phyloP scores from a whole-genome alignment of 129 eudicot species.

The Erigeron canadensis region DNA sequence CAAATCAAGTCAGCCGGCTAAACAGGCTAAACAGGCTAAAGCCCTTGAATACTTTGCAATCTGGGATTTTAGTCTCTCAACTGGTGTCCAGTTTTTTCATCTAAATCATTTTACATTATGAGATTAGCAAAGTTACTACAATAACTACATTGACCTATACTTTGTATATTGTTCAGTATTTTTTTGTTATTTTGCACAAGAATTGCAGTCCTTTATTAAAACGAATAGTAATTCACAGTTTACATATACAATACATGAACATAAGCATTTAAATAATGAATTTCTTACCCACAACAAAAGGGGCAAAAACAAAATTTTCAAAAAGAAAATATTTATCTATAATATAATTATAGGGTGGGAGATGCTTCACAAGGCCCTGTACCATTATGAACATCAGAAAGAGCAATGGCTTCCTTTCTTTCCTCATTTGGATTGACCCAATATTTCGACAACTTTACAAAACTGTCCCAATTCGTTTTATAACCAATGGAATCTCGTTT shows the following conservation, averaged over 20 bases:
- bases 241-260: constrained; percentile 28
- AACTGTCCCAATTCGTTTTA: constrained; percentile 60
- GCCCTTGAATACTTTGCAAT: background rate
- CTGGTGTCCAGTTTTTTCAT: background rate
- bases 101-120: background rate
- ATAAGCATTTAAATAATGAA: constrained; percentile 18
- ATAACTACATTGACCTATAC: background rate
- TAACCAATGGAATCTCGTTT: constrained; percentile 57
- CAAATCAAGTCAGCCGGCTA: background rate
- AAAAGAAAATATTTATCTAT: constrained; percentile 16
- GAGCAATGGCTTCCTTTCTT: constrained; percentile 14
- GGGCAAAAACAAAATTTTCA: background rate
- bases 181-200: background rate
- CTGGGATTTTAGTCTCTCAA: background rate
- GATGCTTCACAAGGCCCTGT: constrained; percentile 18
- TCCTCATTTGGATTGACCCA: background rate
- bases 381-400: background rate
- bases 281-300: constrained; percentile 28
- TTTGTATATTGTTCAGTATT: background rate
- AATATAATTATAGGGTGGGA: constrained; percentile 27
- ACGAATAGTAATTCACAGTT: constrained; percentile 29
- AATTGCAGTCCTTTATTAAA: constrained; percentile 27
- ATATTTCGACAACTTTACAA: constrained; percentile 21
- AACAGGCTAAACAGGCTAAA: too few relatives aligned
- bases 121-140: background rate